Conservation (phyloP, 257 asterid genomes). For the Lavandula angustifolia region DNA sequence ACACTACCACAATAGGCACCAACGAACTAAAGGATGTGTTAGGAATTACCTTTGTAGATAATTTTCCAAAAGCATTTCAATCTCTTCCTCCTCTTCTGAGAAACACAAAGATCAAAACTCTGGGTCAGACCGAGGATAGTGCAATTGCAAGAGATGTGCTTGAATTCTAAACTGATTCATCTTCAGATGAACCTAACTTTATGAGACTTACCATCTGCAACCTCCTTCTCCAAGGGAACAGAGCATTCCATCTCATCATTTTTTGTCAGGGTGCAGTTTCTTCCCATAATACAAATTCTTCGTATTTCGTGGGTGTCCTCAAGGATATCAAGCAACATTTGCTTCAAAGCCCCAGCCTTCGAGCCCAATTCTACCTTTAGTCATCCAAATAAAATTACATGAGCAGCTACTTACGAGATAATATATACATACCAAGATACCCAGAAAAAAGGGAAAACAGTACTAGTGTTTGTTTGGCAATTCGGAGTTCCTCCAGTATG, state of each 20-base stretch:
- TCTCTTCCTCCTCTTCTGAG: slow-evolving; percentile 98
- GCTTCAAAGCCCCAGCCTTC: slow-evolving; percentile 89
- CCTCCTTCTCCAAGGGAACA: slow-evolving; percentile 72
- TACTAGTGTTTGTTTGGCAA: slow-evolving; percentile 94
- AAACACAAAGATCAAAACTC: slow-evolving; percentile 29
- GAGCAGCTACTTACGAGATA: slow-evolving; percentile 12
- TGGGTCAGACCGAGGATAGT: slow-evolving; percentile 22
- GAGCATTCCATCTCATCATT: slow-evolving; percentile 73
- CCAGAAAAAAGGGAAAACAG: slow-evolving; percentile 5
- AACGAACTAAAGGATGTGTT: slow-evolving; percentile 17
- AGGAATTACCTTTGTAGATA: slow-evolving; percentile 82
- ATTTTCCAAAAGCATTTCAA: slow-evolving; percentile 97
- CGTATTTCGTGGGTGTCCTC: slow-evolving; percentile 97
- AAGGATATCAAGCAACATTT: slow-evolving; percentile 98
- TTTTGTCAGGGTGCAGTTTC: slow-evolving; percentile 75
- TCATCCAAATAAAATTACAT: slow-evolving; percentile 21
- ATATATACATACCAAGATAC: slow-evolving; percentile 4
- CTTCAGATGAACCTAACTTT: slow-evolving; percentile 14
- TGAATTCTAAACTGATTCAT: slow-evolving; percentile 25
- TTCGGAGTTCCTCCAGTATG: slow-evolving; percentile 91
- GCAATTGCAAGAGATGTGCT: slow-evolving; percentile 7
- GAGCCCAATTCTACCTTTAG: slow-evolving; percentile 93
- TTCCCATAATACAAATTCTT: slow-evolving; percentile 88
- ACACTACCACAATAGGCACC: slow-evolving; percentile 24
- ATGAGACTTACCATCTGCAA: slow-evolving; percentile 74